Conservation (phyloP, 2,329 filamentous ascomycete genomes). For the Monosporascus sp. region DNA sequence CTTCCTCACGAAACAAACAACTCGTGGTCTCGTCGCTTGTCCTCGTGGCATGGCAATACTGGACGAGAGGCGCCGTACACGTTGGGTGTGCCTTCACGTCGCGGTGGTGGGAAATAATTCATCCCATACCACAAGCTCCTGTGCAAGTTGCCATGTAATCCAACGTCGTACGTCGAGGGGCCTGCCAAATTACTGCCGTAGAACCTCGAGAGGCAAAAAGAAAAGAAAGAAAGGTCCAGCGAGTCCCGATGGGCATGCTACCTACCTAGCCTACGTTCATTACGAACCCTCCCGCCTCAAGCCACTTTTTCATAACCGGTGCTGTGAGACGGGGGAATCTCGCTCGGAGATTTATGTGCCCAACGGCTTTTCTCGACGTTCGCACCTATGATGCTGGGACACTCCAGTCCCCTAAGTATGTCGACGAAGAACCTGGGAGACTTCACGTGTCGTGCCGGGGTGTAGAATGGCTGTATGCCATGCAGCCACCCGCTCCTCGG, state of each 20-base stretch:
- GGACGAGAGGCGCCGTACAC: no score
- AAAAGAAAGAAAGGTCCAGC: background rate
- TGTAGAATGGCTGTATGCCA: background rate
- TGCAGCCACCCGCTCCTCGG: background rate
- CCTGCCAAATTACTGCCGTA: background rate
- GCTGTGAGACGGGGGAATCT: slow-evolving; percentile 1
- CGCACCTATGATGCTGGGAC: no score
- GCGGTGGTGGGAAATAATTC: background rate
- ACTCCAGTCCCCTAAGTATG: no score
- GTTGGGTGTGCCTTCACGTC: background rate
- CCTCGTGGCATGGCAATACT: no score
- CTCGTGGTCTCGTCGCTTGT: no score
- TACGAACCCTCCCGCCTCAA: background rate
- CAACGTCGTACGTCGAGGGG: background rate
- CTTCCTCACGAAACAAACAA: no score
- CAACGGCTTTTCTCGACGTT: background rate
- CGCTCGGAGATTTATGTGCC: slow-evolving; percentile 1
- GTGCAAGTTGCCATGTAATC: background rate
- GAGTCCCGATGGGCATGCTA: background rate
- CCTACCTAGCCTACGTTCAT: background rate
- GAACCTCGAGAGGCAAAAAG: background rate
- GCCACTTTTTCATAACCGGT: background rate
- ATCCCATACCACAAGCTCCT: background rate
- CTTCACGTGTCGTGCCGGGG: background rate
- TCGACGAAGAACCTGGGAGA: background rate